Conservation (phyloP, 768 basidiomycete genomes). For the Agaricus blazei region DNA sequence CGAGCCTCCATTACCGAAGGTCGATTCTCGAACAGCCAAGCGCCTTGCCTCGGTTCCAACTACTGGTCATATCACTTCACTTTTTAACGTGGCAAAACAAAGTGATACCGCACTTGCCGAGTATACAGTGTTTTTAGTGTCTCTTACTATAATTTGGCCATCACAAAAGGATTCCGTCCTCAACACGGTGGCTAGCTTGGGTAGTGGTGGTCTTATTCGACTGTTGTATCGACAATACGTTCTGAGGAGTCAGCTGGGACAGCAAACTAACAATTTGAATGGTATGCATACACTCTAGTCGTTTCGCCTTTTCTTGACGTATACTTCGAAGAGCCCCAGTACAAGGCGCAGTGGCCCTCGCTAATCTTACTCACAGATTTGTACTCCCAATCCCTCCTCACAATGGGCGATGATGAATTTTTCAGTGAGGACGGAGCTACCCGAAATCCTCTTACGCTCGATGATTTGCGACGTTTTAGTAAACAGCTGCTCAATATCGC, state of each 20-base stretch:
- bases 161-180: conserved; percentile 53
- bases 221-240: conserved; percentile 73
- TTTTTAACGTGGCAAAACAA: conserved; percentile 42
- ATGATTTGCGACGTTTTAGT: conserved; percentile 75
- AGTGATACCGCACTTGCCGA: conserved; percentile 34
- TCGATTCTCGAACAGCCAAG: conserved; percentile 58
- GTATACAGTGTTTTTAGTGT: conserved; percentile 54
- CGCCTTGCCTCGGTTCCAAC: conserved; percentile 57
- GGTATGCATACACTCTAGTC: conserved; percentile 15
- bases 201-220: conserved; percentile 59
- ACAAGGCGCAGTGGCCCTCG: conserved; percentile 53
- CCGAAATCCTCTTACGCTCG: conserved; percentile 76
- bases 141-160: conserved; percentile 59
- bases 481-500: conserved; percentile 80
- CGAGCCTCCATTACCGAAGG: conserved; percentile 26
- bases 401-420: conserved; percentile 97
- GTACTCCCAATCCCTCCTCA: conserved; percentile 79
- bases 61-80: conserved; percentile 44
- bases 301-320: neutral
- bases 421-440: conserved; percentile 43
- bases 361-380: conserved; percentile 77
- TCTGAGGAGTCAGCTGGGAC: conserved; percentile 55
- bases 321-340: conserved; percentile 32
- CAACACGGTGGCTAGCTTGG: conserved; percentile 40
- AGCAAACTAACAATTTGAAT: conserved; percentile 33